Evolutionary conservation across 1,139 yeast species (phyloP).

Genomic region (Scheffersomyces segobiensis): DNA sequence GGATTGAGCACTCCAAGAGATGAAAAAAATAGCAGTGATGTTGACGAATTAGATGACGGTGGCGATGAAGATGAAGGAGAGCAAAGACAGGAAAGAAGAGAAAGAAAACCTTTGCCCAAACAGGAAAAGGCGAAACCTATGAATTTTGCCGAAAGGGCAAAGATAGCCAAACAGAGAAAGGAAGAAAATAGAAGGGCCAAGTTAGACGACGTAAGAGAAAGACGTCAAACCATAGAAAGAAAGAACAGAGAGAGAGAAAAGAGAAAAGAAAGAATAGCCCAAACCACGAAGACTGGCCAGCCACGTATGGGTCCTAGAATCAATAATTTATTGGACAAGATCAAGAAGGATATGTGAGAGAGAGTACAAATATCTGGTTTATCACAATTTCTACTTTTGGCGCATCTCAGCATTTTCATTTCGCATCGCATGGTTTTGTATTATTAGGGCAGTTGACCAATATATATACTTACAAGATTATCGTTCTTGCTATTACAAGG

Average conservation of each 20-base stretch:
- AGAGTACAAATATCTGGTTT: neutral
- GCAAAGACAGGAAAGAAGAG: slow-evolving; percentile 3
- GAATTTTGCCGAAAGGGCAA: slow-evolving; percentile 48
- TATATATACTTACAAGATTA: neutral
- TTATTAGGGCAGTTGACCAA: neutral
- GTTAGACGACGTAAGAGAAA: slow-evolving; percentile 20
- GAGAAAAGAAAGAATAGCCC: slow-evolving; percentile 51
- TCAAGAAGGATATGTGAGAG: slow-evolving; percentile 46
- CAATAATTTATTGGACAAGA: slow-evolving; percentile 73
- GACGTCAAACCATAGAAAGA: slow-evolving; percentile 14
- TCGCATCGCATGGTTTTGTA: slow-evolving; percentile 1
- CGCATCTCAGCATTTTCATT: slow-evolving; percentile 1
- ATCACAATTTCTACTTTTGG: slow-evolving; percentile 3
- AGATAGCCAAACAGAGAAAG: slow-evolving; percentile 34
- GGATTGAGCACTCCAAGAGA: slow-evolving; percentile 31
- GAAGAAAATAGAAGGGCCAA: slow-evolving; percentile 28
- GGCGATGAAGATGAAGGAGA: slow-evolving; percentile 7
- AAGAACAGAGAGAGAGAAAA: slow-evolving; percentile 33
- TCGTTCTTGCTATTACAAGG: neutral
- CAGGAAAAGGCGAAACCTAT: slow-evolving; percentile 12
- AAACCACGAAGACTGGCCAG: slow-evolving; percentile 75
- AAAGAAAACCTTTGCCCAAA: neutral
- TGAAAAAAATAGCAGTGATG: neutral
- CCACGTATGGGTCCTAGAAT: slow-evolving; percentile 92
- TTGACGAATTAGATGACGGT: slow-evolving; percentile 5